Percentiles rank a stretch among this genome's conserved stretches.
Evolutionary conservation across 768 basidiomycete genomes (phyloP).

Genomic region (Tylopilus vinaceipallidus): DNA sequence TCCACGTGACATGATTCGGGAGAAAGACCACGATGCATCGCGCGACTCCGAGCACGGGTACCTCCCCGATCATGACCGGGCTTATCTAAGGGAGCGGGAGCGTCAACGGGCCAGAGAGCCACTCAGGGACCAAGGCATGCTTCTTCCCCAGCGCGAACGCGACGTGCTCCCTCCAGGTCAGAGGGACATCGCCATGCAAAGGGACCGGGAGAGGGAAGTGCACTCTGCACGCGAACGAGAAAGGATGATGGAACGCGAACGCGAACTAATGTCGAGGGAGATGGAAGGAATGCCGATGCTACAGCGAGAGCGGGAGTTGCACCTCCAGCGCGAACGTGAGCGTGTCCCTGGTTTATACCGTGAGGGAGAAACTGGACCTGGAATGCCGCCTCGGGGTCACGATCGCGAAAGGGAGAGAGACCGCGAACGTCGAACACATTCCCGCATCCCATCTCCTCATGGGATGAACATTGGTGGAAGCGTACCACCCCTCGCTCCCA

Average conservation of each 20-base stretch:
- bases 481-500: conserved; percentile 4
- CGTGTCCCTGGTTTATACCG: conserved; percentile 21
- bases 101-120: conserved; percentile 21
- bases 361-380: conserved; percentile 24
- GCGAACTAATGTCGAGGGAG: conserved; percentile 22
- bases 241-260: conserved; percentile 24
- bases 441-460: conserved; percentile 29
- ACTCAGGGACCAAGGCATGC: conserved; percentile 18
- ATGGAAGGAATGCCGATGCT: conserved; percentile 20
- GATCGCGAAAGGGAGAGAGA: conserved; percentile 33
- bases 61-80: conserved; percentile 22
- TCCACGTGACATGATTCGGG: conserved; percentile 24
- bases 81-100: conserved; percentile 25
- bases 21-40: conserved; percentile 24
- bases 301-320: conserved; percentile 28
- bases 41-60: conserved; percentile 26
- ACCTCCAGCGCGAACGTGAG: conserved; percentile 29
- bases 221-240: conserved; percentile 21
- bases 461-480: conserved; percentile 10
- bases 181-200: conserved; percentile 24
- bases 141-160: conserved; percentile 25
- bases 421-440: conserved; percentile 28
- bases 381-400: conserved; percentile 21
- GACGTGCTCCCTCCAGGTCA: conserved; percentile 16
- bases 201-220: conserved; percentile 25